Evolutionary conservation across 1,284 basidiomycete species (phyloP), one percentile per base, ranked within the genome.

Genomic region (Tremellales sp.): DNA sequence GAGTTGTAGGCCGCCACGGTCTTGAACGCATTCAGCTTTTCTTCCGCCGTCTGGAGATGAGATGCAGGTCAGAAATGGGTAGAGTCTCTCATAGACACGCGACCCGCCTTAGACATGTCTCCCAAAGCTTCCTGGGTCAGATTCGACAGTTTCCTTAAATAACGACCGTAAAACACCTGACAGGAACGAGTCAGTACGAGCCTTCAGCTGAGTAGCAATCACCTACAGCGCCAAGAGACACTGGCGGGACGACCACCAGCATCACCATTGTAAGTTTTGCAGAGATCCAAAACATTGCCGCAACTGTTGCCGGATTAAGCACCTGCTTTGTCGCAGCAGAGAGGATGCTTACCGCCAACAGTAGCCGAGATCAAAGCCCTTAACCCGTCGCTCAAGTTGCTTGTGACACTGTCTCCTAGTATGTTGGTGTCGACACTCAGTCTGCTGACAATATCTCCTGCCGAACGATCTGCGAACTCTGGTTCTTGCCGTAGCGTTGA

Each of bases 221-320:
- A 74, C 84, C 47, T 62, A 89, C 93, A 37, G 92, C 93, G 54
- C 91, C 93, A 48, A 98, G 79, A 6, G 92, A 94, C 8, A 97
- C 85, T 0, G 94, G 94, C 5, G 94, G 95, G 0, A 98, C 92
- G 43, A 97, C 83, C 18, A 84, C 82, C 52, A 97, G 80, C 94
- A 97, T 97, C 51, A 97, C 78, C 40, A 88, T 69, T 0, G 94
- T 97, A 48, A 98, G 75, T 46, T 85, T 85, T 0, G 89, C 86
- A 1, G 92, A 97, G 53, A 97, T 82, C 74, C 86, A 93, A 60
- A 97, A 85, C 94, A 98, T 98, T 46, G 92, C 89, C 33, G 87
- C 87, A 54, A 97, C 90, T 86, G 57, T n/a, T 14, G 26, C 47
- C 26, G 41, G 53, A n/a, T 14, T 25, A 36, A 5, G 3, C n/a